Conservation (phyloP, 1,139 yeast genomes). For the Nakaseomyces uthaithaninus region DNA sequence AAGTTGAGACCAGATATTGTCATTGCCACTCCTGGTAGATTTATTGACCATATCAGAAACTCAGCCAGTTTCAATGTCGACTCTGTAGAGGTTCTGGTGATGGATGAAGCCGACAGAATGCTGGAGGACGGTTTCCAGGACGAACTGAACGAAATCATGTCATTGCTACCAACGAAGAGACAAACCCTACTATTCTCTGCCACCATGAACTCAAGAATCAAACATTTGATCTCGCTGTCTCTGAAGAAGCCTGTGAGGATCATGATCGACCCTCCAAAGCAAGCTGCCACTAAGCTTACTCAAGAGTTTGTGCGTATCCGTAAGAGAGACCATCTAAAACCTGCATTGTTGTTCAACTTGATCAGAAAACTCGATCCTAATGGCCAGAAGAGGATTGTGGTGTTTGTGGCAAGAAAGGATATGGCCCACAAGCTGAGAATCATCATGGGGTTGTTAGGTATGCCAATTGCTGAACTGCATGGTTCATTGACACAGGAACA, state of each 20-base stretch:
- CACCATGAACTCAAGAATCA: slow-evolving; percentile 91
- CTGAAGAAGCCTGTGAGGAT: slow-evolving; percentile 84
- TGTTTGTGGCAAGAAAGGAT: slow-evolving; percentile 86
- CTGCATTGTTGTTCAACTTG: slow-evolving; percentile 69
- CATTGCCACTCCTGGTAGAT: slow-evolving; percentile 94
- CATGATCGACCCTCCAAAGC: slow-evolving; percentile 94
- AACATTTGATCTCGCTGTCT: slow-evolving; percentile 78
- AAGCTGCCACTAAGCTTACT: slow-evolving; percentile 75
- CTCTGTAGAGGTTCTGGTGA: slow-evolving; percentile 79
- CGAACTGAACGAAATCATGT: slow-evolving; percentile 82
- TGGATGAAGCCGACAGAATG: slow-evolving; percentile 98
- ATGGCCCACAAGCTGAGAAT: slow-evolving; percentile 81
- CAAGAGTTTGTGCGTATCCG: slow-evolving; percentile 94
- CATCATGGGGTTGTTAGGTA: slow-evolving; percentile 75
- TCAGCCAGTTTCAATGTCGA: slow-evolving; percentile 91
- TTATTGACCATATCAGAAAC: slow-evolving; percentile 92
- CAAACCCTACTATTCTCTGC: slow-evolving; percentile 94
- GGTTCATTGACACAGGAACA: slow-evolving; percentile 95
- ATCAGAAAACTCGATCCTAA: slow-evolving; percentile 56
- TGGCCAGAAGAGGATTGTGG: slow-evolving; percentile 66
- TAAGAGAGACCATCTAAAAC: slow-evolving; percentile 75
- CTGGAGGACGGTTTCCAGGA: slow-evolving; percentile 97
- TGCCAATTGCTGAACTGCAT: slow-evolving; percentile 86
- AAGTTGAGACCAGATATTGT: slow-evolving; percentile 91
- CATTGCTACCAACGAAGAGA: slow-evolving; percentile 78